phyloP scores from a whole-genome alignment of 495 filamentous ascomycete genomes.

The Lineolata rhizophorae region DNA sequence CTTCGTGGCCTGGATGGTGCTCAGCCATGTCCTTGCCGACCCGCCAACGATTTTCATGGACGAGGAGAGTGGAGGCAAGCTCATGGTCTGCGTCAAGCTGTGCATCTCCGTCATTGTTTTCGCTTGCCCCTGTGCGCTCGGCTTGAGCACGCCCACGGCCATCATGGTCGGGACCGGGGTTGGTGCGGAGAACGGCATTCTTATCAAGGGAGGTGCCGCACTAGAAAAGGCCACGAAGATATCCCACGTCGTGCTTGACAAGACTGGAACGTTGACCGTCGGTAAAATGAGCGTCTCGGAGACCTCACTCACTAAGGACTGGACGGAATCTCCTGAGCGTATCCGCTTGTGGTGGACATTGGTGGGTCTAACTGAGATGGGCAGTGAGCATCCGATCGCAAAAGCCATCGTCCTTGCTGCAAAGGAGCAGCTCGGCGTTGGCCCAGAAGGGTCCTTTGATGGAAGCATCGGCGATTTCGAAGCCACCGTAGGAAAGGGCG shows the following conservation, averaged over 20 bases:
- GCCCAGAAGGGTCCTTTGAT: constrained; percentile 50
- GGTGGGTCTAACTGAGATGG: constrained; percentile 79
- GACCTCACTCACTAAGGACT: constrained; percentile 38
- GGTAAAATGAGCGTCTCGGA: constrained; percentile 85
- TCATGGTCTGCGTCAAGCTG: constrained; percentile 94
- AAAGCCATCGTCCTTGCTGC: constrained; percentile 58
- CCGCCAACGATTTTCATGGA: constrained; percentile 82
- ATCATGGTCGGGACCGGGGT: constrained; percentile 98
- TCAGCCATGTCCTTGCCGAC: constrained; percentile 59
- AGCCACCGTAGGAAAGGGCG: constrained; percentile 63
- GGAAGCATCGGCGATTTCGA: constrained; percentile 71
- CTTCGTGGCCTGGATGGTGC: constrained; percentile 83
- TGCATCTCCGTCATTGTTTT: constrained; percentile 99
- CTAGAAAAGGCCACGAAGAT: constrained; percentile 84
- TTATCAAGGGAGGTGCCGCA: constrained; percentile 88
- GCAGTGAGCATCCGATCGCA: constrained; percentile 87
- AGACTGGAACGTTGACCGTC: constrained; percentile 88
- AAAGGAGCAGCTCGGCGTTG: constrained; percentile 48
- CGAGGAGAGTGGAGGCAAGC: constrained; percentile 56
- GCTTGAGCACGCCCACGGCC: constrained; percentile 82
- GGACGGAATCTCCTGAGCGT: constrained; percentile 43
- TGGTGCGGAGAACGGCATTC: constrained; percentile 88
- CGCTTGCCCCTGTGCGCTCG: constrained; percentile 88
- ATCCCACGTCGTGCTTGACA: constrained; percentile 92
- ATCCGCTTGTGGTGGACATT: constrained; percentile 84